A percentile compares a stretch with the other conserved stretches of the same genome.
Evolutionary conservation across 176 grass and related monocot genomes (phyloP).

Genomic region (Urochloa ruziziensis): DNA sequence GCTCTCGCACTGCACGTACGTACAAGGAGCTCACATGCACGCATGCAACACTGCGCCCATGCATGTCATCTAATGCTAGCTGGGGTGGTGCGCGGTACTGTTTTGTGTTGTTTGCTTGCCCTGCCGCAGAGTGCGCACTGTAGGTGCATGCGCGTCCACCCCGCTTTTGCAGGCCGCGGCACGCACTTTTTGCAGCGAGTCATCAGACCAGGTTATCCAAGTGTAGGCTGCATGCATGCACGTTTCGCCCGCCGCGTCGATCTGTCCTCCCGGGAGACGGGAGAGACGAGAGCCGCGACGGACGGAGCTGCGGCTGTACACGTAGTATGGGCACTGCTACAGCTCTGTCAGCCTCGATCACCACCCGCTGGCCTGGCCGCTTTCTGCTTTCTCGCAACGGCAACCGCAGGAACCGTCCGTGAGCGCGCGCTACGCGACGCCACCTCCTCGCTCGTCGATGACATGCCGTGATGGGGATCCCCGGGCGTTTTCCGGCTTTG

Average conservation of each 20-base stretch:
- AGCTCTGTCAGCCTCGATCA: not conserved
- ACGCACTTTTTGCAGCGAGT: not conserved
- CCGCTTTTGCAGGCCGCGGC: too few relatives aligned
- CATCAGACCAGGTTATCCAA: not conserved
- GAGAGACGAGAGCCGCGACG: not conserved
- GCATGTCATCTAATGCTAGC: not conserved
- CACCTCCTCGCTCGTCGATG: not conserved
- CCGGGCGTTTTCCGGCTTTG: not conserved
- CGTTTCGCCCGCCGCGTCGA: not conserved
- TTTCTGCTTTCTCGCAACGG: not conserved
- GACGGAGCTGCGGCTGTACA: slow-evolving; percentile 7
- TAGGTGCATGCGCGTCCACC: not conserved
- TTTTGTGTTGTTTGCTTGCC: too few relatives aligned
- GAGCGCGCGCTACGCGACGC: not conserved
- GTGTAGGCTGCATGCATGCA: slow-evolving; percentile 9
- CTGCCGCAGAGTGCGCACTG: not conserved
- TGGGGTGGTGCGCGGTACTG: not conserved
- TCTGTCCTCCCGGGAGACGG: not conserved
- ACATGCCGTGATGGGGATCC: not conserved
- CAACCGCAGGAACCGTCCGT: not conserved
- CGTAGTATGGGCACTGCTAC: not conserved
- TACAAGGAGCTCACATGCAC: not conserved
- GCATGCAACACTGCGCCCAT: not conserved
- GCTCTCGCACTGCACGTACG: not conserved
- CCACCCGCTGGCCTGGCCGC: not conserved